phyloP scores from a whole-genome alignment of 1,284 basidiomycete genomes.

The Malassezia pachydermatis region DNA sequence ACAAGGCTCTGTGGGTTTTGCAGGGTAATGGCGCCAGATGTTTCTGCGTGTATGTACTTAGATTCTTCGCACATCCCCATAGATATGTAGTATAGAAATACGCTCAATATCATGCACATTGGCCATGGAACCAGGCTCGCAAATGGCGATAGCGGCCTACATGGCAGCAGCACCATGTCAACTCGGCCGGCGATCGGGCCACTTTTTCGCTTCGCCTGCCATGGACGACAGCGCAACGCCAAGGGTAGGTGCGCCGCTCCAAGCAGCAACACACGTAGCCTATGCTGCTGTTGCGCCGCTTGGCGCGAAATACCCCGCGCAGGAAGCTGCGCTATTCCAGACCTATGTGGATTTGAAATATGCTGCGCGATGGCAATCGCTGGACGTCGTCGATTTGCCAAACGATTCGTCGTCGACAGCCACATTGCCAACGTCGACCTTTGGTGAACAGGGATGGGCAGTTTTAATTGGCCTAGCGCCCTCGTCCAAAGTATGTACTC shows the following conservation, averaged over 20 bases:
- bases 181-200: too few relatives aligned
- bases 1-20: conserved; percentile 30
- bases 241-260: too few relatives aligned
- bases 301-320: conserved; percentile 30
- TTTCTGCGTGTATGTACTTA: neutral
- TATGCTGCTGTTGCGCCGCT: conserved; percentile 21
- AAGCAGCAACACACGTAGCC: conserved; percentile 19
- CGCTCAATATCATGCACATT: too few relatives aligned
- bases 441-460: conserved; percentile 9
- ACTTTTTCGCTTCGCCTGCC: neutral
- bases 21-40: conserved; percentile 17
- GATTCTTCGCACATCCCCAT: neutral
- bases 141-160: too few relatives aligned
- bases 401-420: conserved; percentile 5
- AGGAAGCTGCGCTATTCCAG: conserved; percentile 42
- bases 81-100: too few relatives aligned
- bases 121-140: too few relatives aligned
- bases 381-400: conserved; percentile 19
- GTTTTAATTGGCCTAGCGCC: conserved; percentile 8
- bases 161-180: neutral
- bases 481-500: neutral
- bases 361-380: conserved; percentile 32
- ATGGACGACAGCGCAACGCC: too few relatives aligned
- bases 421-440: too few relatives aligned
- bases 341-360: conserved; percentile 43